Base-by-base conservation (phyloP, 148 eudicot genomes). In the Rhododendron molle region DNA sequence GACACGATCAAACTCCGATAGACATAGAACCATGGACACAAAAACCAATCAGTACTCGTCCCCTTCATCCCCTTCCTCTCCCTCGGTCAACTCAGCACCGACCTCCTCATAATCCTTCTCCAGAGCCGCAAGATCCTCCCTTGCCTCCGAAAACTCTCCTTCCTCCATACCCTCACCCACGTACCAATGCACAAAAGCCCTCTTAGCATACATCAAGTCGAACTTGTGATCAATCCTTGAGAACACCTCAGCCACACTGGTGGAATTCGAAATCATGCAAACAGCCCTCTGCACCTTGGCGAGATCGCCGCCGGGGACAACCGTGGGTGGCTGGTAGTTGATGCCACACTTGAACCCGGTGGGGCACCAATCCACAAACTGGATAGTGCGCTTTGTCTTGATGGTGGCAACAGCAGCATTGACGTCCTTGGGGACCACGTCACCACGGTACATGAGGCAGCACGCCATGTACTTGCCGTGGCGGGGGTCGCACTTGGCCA, bases 91-190 rank as follows among this genome's bases (percentile, higher is more conserved):
- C 76, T 88, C 90, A 36, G 86, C 86, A 43, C 90, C 88, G 36
- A 88, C 88, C 86, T 88, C 88, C 73, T 85, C 90, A 32, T 88
- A 88, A 80, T 88, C 90, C 86, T 88, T 88, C 85, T 88, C 89
- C 54, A 88, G 74, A 81, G 88, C 88, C 49, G 90, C 88, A 65
- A 88, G 88, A 60, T 88, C 90, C 87, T 88, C 90, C 20, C 88
- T 81, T 2, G 90, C 88, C 34, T 88, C 90, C 1, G 88, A 86
- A 84, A 88, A 88, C 76, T 88, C 90, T 43, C 90, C 90, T 86
- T 88, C 88, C 80, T 86, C 90, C 90, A 88, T 88, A 2, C 90
- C 90, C 87, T 88, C 90, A 81, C 90, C 90, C 30, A 88, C 88
- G 30, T 88, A 88, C 90, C 88, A 88, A 40, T 88, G 90, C 21